These are phyloP conservation scores for Fusarium abutilonis DNA, from an alignment of 2,329 filamentous ascomycete genomes.

Conservation along the genomic window DNA sequence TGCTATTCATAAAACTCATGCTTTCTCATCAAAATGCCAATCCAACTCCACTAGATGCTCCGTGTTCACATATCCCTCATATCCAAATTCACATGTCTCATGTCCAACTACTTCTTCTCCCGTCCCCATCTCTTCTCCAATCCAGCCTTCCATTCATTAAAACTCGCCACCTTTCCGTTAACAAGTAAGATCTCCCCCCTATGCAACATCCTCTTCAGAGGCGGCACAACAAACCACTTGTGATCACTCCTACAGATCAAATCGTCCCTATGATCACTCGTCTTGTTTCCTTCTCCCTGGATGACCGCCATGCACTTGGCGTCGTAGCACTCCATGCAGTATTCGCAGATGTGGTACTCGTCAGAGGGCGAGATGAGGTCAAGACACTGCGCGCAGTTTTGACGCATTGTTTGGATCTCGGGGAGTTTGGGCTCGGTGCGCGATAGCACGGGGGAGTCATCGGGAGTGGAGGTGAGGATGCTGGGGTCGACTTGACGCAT, in stretches of 20 bases:
- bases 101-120: not conserved
- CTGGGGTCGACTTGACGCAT: conserved; percentile 51
- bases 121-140: conserved; percentile 48
- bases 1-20: not conserved
- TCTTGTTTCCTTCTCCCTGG: conserved; percentile 46
- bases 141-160: conserved; percentile 51
- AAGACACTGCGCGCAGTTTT: conserved; percentile 54
- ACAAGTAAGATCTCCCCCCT: conserved; percentile 53
- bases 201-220: conserved; percentile 49
- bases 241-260: conserved; percentile 52
- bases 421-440: conserved; percentile 51
- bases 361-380: conserved; percentile 47
- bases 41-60: conserved; percentile 20
- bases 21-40: conserved; percentile 1
- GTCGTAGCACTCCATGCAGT: conserved; percentile 55
- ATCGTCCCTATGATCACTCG: conserved; percentile 43
- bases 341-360: conserved; percentile 51
- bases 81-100: not conserved
- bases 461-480: conserved; percentile 43
- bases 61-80: conserved; percentile 13
- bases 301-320: conserved; percentile 49
- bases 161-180: conserved; percentile 47
- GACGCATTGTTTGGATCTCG: conserved; percentile 48
- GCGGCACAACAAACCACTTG: conserved; percentile 53
- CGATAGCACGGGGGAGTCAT: conserved; percentile 45